Base-by-base conservation (phyloP, 2,329 filamentous ascomycete genomes). In the Ceratocystis alfenasii region DNA sequence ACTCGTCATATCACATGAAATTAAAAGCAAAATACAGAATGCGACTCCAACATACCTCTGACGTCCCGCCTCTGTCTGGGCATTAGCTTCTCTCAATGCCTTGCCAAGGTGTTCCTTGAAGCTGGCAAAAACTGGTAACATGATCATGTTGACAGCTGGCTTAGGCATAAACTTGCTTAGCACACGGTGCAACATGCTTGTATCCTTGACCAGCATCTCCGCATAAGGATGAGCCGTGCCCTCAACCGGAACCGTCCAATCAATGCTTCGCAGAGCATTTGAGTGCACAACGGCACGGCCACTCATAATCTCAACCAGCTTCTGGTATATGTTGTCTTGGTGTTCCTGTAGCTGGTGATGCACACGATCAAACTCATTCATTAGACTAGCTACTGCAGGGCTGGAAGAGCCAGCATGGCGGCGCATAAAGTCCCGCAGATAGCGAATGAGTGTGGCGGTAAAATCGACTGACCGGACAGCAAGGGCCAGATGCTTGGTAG, bases 251-350 rank as follows among this genome's bases (percentile, higher is more conserved):
- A 77, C 72, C 57, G 74, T 73, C 88, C 90, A 96, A 69, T 89
- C 80, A 53, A 92, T 83, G 62, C 83, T 82, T 72, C 83, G 87
- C 78, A 96, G 86, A 28, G 84, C 83, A 72, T 86, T 87, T 48
- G 90, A 86, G 71, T 93, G 90, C 5, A 86, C 78, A 3, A 83
- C 78, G 1, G 90, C 89, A 4, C 91, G 84, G 1, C 84, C 85
- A 65, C 86, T 87, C 88, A 96, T 95, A 63, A 96, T 96, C 69
- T 95, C 90, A 20, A 95, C 88, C 0, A 96, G 79, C 74, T 96
- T 96, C 72, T 95, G 90, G 73, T 94, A 90, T 68, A 96, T 95
- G 68, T 84, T 91, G 69, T 87, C 86, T 73, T 95, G 91, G 72
- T 96, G 92, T 73, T 96, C 92, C 72, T 95, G 90, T 70, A 89